Conservation (phyloP, 2,329 filamentous ascomycete genomes). For the Pseudofabraea citricarpa region DNA sequence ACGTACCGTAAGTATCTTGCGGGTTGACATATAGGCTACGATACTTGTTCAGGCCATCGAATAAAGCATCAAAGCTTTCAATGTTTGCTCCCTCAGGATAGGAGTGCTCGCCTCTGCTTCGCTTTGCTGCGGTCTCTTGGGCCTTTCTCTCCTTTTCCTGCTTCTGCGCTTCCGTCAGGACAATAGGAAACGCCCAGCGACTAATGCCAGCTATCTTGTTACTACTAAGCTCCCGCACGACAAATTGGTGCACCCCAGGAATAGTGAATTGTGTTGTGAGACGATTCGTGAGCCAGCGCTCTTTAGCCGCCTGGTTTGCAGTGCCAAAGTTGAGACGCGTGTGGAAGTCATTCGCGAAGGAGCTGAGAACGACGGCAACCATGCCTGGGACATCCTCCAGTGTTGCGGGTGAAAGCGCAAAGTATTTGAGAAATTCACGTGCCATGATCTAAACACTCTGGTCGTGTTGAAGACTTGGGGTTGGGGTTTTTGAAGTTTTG, state of each 20-base stretch:
- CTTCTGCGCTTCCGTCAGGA: conserved; percentile 15
- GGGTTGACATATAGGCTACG: conserved; percentile 26
- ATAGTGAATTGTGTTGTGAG: conserved; percentile 24
- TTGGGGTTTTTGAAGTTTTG: neutral
- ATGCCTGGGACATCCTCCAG: neutral
- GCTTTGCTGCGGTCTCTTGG: conserved; percentile 4
- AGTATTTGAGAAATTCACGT: neutral
- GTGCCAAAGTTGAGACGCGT: conserved; percentile 3
- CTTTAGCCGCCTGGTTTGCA: conserved; percentile 14
- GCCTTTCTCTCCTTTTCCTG: neutral
- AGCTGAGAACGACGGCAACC: conserved; percentile 11
- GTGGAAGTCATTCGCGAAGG: conserved; percentile 10
- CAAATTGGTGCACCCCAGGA: conserved; percentile 26
- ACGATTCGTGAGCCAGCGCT: conserved; percentile 26
- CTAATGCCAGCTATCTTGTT: conserved; percentile 27
- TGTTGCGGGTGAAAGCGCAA: neutral
- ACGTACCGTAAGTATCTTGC: conserved; percentile 30
- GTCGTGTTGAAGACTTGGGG: neutral
- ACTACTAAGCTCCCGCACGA: conserved; percentile 25
- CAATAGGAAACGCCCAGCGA: conserved; percentile 31
- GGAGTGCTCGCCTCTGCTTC: conserved; percentile 7
- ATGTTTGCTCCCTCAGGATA: conserved; percentile 28
- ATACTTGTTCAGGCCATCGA: conserved; percentile 21
- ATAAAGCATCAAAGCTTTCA: conserved; percentile 25
- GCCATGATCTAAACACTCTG: neutral